Base-by-base conservation (phyloP, 2,329 filamentous ascomycete species). In the Phaeophleospora eucalypticola region DNA sequence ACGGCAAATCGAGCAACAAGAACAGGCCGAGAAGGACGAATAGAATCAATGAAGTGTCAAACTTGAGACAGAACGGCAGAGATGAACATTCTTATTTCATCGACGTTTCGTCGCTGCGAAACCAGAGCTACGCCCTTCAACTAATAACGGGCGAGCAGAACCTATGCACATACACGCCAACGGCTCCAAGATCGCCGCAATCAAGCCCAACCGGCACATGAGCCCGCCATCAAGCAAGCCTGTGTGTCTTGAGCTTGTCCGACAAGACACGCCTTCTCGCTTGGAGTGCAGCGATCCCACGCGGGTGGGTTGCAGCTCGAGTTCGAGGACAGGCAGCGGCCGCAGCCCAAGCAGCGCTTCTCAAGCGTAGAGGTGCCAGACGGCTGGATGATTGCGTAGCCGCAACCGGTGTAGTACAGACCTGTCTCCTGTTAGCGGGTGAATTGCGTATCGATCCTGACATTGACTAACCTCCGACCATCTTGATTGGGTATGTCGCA, bases 1-100 rank as follows among this genome's bases (percentile, higher is more conserved):
- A 34, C 42, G 39, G 17, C 24, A 42, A 17, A 17, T 32, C 15
- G 16, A 32, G 27, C 40, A 42, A n/a, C 21, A 34, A 29, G n/a
- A 34, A 35, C 3, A 21, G 24, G 7, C 24, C 24, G 12, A 10
- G 36, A 17, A 37, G 12, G 36, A 37, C n/a, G 9, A 37, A 37
- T 37, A 19, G 18, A 37, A 6, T 17, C 4, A 8, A 37, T 17
- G 19, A 4, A 3, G 6, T 18, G 15, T 10, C 36, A 37, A 29
- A 29, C n/a, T n/a, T n/a, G n/a, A n/a, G n/a, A n/a, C n/a, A n/a
- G n/a, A n/a, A n/a, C n/a, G n/a, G n/a, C n/a, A n/a, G n/a, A n/a
- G n/a, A n/a, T n/a, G n/a, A n/a, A n/a, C n/a, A n/a, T n/a, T n/a
- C n/a, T n/a, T n/a, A n/a, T n/a, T n/a, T n/a, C n/a, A n/a, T n/a